These are phyloP conservation scores for Leccinum subgranulosum DNA, from an alignment of 768 basidiomycete species.

Conservation along the genomic window DNA sequence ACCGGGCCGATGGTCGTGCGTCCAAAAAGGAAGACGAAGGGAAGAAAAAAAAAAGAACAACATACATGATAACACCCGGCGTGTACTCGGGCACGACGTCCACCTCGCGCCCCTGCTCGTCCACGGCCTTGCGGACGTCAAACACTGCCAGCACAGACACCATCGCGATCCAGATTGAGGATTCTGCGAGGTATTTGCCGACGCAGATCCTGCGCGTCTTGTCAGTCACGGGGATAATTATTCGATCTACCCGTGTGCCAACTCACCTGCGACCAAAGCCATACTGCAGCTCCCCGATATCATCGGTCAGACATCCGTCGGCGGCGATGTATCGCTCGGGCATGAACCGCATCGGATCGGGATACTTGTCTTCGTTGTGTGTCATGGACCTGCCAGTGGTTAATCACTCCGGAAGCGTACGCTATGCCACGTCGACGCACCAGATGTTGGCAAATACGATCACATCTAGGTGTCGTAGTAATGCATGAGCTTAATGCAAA, in stretches of 20 bases:
- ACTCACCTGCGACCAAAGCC: conserved; percentile 25
- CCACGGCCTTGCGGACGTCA: conserved; percentile 28
- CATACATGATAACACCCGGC: conserved; percentile 25
- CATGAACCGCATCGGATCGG: conserved; percentile 20
- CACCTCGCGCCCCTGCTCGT: conserved; percentile 30
- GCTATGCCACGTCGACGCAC: not conserved
- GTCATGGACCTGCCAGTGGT: conserved; percentile 24
- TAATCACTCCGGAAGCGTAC: not conserved
- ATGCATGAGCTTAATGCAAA: not conserved
- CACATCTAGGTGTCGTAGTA: conserved; percentile 16
- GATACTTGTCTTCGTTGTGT: conserved; percentile 21
- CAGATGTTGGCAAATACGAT: conserved; percentile 18
- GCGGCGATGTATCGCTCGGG: conserved; percentile 18
- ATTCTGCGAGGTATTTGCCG: conserved; percentile 25
- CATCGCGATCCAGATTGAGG: conserved; percentile 25
- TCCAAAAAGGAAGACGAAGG: not conserved
- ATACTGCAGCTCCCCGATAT: conserved; percentile 16
- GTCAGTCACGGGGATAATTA: not conserved
- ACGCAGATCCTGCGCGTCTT: conserved; percentile 20
- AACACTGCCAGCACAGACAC: conserved; percentile 27
- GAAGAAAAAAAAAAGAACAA: not conserved
- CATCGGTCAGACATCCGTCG: conserved; percentile 16
- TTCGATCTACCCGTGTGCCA: not conserved
- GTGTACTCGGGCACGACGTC: conserved; percentile 24
- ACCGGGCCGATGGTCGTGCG: not conserved